A percentile compares a stretch with the other conserved stretches of the same genome.
Evolutionary conservation across 345 rosid species (phyloP).

Genomic region (Populus tremula): DNA sequence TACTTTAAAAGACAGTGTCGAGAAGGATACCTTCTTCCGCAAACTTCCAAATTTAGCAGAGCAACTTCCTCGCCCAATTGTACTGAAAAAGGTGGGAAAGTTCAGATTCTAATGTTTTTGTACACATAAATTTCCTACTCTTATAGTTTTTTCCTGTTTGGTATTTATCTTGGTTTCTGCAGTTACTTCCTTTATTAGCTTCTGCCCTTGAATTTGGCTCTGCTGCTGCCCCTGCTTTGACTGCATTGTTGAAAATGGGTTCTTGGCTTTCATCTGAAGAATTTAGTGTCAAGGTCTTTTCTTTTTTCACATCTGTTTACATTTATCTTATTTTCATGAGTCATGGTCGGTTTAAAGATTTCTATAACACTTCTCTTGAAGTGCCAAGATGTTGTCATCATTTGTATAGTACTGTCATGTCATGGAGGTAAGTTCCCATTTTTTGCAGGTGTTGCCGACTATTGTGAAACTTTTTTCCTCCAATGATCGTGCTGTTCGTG

Average conservation of each 20-base stretch:
- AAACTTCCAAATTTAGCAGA: conserved; percentile 95
- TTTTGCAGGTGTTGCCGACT: conserved; percentile 73
- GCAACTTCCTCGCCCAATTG: conserved; percentile 98
- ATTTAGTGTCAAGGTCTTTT: conserved; percentile 70
- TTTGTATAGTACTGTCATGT: background rate
- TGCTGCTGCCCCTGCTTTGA: conserved; percentile 91
- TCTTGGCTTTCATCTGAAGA: conserved; percentile 94
- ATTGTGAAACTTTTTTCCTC: conserved; percentile 86
- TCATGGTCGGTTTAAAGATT: background rate
- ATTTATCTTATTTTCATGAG: background rate
- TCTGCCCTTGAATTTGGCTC: conserved; percentile 98
- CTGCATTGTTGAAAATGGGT: conserved; percentile 88
- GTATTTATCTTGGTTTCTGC: conserved; percentile 38
- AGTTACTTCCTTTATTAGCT: conserved; percentile 96
- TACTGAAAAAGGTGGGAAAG: conserved; percentile 73
- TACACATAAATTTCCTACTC: background rate
- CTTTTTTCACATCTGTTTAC: background rate
- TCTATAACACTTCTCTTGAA: background rate
- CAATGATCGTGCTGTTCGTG: conserved; percentile 91
- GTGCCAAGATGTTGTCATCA: background rate
- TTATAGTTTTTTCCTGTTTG: conserved; percentile 21
- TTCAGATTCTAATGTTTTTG: conserved; percentile 20
- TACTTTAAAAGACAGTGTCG: conserved; percentile 86
- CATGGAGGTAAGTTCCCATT: background rate
- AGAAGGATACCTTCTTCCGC: conserved; percentile 94